Conservation (phyloP, 2,329 filamentous ascomycete species). For the Raffaelea ambrosiae region DNA sequence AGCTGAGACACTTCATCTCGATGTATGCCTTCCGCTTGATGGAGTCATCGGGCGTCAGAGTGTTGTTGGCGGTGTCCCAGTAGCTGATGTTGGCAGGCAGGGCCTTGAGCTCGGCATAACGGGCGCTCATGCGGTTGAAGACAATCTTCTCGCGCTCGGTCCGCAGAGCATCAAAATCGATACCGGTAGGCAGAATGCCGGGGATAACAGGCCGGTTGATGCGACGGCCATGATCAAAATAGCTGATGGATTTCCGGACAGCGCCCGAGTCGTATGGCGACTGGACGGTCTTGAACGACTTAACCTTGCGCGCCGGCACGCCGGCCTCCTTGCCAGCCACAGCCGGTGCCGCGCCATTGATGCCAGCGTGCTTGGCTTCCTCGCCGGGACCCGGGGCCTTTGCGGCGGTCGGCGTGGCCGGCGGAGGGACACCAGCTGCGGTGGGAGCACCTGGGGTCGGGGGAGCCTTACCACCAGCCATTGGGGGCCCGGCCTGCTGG, state of each 20-base stretch:
- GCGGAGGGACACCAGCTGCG: slow-evolving; percentile 19
- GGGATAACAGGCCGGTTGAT: slow-evolving; percentile 74
- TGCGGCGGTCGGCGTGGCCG: slow-evolving; percentile 18
- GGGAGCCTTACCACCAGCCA: slow-evolving; percentile 1
- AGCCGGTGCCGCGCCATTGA: slow-evolving; percentile 9
- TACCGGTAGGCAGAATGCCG: slow-evolving; percentile 77
- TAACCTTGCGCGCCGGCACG: slow-evolving; percentile 27
- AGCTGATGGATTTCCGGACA: slow-evolving; percentile 57
- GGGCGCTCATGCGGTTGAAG: slow-evolving; percentile 81
- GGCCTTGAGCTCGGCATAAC: slow-evolving; percentile 75
- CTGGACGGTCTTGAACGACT: slow-evolving; percentile 64
- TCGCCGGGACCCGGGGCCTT: slow-evolving; percentile 25
- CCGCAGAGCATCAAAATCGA: slow-evolving; percentile 77
- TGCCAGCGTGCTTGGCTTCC: slow-evolving; percentile 19
- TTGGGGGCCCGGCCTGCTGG: slow-evolving; percentile 22
- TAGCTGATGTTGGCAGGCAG: slow-evolving; percentile 79
- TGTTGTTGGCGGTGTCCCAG: slow-evolving; percentile 70
- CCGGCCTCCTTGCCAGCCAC: slow-evolving; percentile 19
- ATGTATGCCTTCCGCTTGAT: slow-evolving; percentile 86
- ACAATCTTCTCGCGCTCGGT: slow-evolving; percentile 82
- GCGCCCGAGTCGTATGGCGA: slow-evolving; percentile 57
- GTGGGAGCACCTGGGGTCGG: slow-evolving; percentile 11
- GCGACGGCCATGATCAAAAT: slow-evolving; percentile 68
- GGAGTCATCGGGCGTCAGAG: slow-evolving; percentile 63
- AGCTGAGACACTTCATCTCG: slow-evolving; percentile 82